These are phyloP conservation scores for Cladophialophora bantiana DNA, from an alignment of 2,329 filamentous ascomycete species.

Conservation along the genomic window DNA sequence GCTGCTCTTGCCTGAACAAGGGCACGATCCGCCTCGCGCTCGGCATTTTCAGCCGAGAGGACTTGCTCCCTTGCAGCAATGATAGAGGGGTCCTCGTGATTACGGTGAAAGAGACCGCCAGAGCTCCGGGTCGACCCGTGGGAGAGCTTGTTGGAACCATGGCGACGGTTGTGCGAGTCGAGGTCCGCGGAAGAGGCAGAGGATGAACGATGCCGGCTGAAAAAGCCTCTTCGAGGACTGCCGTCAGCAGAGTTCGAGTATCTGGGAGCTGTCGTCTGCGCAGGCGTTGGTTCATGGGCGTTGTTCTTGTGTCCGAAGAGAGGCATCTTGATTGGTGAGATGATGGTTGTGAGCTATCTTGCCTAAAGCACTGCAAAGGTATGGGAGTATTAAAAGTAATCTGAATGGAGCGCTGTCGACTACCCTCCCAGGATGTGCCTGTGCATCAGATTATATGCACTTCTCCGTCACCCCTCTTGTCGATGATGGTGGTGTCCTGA, in stretches of 20 bases:
- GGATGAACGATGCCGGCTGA: conserved; percentile 32
- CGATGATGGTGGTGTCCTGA: conserved; percentile 10
- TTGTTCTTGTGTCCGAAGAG: conserved; percentile 39
- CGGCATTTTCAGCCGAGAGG: conserved; percentile 67
- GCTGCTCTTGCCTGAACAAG: conserved; percentile 64
- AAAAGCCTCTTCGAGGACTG: conserved; percentile 27
- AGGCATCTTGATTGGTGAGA: conserved; percentile 31
- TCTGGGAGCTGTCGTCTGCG: conserved; percentile 27
- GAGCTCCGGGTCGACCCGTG: conserved; percentile 35
- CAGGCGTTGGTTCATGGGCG: conserved; percentile 32
- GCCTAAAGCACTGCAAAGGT: background rate
- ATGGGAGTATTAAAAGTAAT: background rate
- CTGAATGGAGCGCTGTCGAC: background rate
- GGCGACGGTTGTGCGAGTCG: conserved; percentile 36
- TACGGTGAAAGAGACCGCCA: conserved; percentile 51
- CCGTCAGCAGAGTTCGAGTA: conserved; percentile 28
- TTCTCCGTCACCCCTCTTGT: background rate
- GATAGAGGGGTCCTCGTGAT: conserved; percentile 67
- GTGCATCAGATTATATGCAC: conserved; percentile 8
- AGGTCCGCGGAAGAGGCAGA: conserved; percentile 42
- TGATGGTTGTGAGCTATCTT: background rate
- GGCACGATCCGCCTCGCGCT: conserved; percentile 70
- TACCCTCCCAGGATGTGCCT: background rate
- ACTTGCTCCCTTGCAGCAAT: conserved; percentile 67
- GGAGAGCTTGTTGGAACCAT: conserved; percentile 34